Base-by-base conservation (phyloP, 1,284 basidiomycete species). In the Chalciporus piperatoides region DNA sequence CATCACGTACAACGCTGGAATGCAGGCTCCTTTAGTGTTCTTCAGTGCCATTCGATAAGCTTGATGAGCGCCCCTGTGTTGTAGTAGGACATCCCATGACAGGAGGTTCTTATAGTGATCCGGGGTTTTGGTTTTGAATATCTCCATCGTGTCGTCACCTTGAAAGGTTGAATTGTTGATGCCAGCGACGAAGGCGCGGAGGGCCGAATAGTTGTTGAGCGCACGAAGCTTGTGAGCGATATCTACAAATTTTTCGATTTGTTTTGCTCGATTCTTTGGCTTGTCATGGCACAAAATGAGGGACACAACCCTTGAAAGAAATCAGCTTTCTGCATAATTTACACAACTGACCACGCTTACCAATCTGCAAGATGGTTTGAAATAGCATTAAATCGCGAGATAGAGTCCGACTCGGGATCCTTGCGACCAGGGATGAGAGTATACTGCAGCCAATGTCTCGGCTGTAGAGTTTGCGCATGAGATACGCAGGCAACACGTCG, bases 121-220 rank as follows among this genome's bases (percentile, higher is more conserved):
- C 11, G 79, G 77, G 9, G 76, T 76, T 63, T 76, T 84, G 7
- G 71, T 57, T 62, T 79, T 82, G 65, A 89, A 84, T 38, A 76
- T 67, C 52, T 84, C 81, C 75, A 87, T 81, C 2, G 84, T 80
- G 53, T 79, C 78, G 60, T 90, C 87, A 14, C 82, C 85, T 33
- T 79, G 71, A 56, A 79, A 86, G 2, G 81, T 83, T 0, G 86
- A 79, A 54, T 77, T 81, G 59, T 89, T 87, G 65, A 91, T 89
- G n/a, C 88, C 88, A 28, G 87, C 87, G 15, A 91, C 81, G 58
- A 91, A 81, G 4, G 88, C 86, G 17, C 88, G 85, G 50, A 90
- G 65, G 2, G 82, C 88, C 8, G 87, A 89, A 63, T 91, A 91
- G 58, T 91, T 91, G 63, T 90, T 87, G 37, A 85, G 62, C 8